A percentile compares a stretch with the other conserved stretches of the same genome.
Conservation (phyloP, 2,329 filamentous ascomycete species). For the Diaporthe ampelina region DNA sequence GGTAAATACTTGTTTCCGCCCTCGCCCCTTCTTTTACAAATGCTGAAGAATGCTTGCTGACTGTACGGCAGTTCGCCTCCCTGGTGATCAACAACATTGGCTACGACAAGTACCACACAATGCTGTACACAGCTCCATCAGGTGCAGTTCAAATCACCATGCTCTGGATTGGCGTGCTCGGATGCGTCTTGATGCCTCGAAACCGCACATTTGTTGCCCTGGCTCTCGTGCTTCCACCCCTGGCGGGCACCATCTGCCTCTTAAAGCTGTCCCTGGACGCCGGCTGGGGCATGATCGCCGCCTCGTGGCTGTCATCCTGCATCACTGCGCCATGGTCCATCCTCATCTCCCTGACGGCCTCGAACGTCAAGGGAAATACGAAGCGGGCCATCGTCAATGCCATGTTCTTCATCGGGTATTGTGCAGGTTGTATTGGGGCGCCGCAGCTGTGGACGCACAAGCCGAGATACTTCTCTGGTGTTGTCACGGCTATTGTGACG, state of each 20-base stretch:
- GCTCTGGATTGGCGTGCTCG: constrained; percentile 60
- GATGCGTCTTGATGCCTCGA: constrained; percentile 55
- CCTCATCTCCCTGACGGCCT: constrained; percentile 59
- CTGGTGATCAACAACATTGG: constrained; percentile 63
- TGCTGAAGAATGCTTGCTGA: constrained; percentile 32
- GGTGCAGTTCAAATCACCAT: constrained; percentile 61
- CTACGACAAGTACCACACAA: constrained; percentile 59
- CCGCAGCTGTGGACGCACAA: constrained; percentile 64
- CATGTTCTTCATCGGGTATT: constrained; percentile 66
- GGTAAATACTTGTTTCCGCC: constrained; percentile 42
- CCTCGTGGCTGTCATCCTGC: constrained; percentile 62
- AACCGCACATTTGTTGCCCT: constrained; percentile 57
- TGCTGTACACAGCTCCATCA: constrained; percentile 62
- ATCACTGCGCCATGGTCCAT: constrained; percentile 59
- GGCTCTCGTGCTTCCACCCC: constrained; percentile 55
- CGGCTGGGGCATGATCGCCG: constrained; percentile 63
- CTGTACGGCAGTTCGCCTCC: constrained; percentile 57
- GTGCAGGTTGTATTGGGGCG: constrained; percentile 58
- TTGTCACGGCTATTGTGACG: constrained; percentile 59
- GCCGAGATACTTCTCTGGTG: constrained; percentile 60
- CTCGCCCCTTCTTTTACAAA: neutral
- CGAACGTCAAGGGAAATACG: constrained; percentile 66
- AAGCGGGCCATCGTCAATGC: constrained; percentile 62
- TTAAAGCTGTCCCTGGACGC: constrained; percentile 55
- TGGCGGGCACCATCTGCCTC: constrained; percentile 60